Evolutionary conservation across 768 basidiomycete species (phyloP), one percentile per base, ranked within the genome.

Genomic region (Russula sp.): DNA sequence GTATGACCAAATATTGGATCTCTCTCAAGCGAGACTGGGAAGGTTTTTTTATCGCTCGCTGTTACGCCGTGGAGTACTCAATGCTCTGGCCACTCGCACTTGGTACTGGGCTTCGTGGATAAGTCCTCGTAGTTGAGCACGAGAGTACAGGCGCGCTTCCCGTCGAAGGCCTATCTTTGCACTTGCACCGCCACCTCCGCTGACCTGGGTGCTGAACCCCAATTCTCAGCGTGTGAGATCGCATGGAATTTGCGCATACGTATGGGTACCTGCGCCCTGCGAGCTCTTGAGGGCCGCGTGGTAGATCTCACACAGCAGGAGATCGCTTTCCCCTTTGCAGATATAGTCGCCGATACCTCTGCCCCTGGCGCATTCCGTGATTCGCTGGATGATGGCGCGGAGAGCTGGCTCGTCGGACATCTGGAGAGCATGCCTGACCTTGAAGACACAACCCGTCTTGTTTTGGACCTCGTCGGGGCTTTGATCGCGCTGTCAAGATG

Each of bases 1-100:
- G 66, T 80, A 92, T 70, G 83, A 84, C 22, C 50, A 86, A 85
- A 49, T 94, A 92, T 71, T 88, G 91, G 85, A 88, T 83, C 68
- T 85, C 88, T 0, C 74, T 97, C 68, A 94, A 91, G 73, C 78
- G 90, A 51, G 94, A 98, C 69, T 98, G 96, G 95, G 90, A 98
- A 70, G 94, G 95, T 27, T 27, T 27, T 3, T 95, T 98, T 69
- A 85, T 95, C 64, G 89, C 94, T 8, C 82, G 91, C 61, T 94
- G 92, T 70, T 83, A 89, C 57, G 92, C 94, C 66, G 79, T 94
- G n/a, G 95, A 97, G 75, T 86, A 89, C 48, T 85, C 84, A 64
- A 89, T 87, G 39, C 82, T 89, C 48, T 88, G 89, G 84, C 92
- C 91, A 2, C 80, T 93, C 32, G 80, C 80, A 16, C 79, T 93